Evolutionary conservation across 2,329 filamentous ascomycete genomes (phyloP).

Genomic region (Penicillium sp.): DNA sequence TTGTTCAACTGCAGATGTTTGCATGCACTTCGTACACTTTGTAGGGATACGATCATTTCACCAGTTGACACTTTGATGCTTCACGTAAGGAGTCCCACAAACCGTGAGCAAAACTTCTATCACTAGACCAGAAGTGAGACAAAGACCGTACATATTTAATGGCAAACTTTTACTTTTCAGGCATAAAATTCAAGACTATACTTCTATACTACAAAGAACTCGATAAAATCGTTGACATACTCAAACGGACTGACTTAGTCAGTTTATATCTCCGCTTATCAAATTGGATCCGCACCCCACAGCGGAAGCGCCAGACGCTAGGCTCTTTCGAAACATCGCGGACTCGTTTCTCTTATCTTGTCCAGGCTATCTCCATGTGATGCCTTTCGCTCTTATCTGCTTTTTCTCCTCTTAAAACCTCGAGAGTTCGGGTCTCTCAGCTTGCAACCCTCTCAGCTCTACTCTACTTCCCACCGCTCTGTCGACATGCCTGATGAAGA

Average conservation of each 20-base stretch:
- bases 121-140: too few relatives aligned
- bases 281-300: slow-evolving; percentile 13
- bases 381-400: slow-evolving; percentile 3
- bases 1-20: not conserved
- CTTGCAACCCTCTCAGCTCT: too few relatives aligned
- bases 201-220: not conserved
- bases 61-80: too few relatives aligned
- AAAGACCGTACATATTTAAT: too few relatives aligned
- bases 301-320: slow-evolving; percentile 6
- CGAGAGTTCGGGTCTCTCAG: not conserved
- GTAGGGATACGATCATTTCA: too few relatives aligned
- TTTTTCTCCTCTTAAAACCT: not conserved
- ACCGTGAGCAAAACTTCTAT: too few relatives aligned
- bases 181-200: not conserved
- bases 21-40: not conserved
- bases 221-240: not conserved
- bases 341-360: slow-evolving; percentile 8
- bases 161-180: too few relatives aligned
- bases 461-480: not conserved
- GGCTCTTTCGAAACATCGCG: slow-evolving; percentile 5
- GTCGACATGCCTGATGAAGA: slow-evolving; percentile 2
- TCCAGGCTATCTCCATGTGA: slow-evolving; percentile 11
- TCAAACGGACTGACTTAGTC: slow-evolving; percentile 1
- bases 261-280: slow-evolving; percentile 5
- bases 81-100: too few relatives aligned